phyloP scores from a whole-genome alignment of 129 eudicot species.

The Logfia minima region DNA sequence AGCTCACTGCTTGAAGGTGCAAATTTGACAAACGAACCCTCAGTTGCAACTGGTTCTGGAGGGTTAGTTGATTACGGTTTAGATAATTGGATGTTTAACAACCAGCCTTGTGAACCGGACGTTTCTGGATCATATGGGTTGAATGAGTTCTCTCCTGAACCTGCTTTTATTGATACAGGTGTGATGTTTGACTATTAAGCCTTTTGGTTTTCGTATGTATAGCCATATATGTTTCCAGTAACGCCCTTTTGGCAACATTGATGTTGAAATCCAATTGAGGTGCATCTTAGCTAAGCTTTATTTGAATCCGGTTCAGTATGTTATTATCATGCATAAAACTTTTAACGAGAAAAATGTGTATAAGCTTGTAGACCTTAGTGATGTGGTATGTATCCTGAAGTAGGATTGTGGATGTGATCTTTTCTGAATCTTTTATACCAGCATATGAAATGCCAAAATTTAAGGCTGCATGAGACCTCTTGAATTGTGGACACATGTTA shows the following conservation, averaged over 20 bases:
- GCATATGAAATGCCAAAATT: neutral
- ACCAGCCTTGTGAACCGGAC: conserved; percentile 34
- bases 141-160: conserved; percentile 39
- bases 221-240: conserved; percentile 9
- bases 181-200: conserved; percentile 47
- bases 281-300: neutral
- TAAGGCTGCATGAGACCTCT: neutral
- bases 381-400: neutral
- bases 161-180: conserved; percentile 44
- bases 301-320: conserved; percentile 4
- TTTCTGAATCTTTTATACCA: neutral
- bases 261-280: conserved; percentile 18
- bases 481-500: neutral
- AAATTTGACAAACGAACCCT: conserved; percentile 18
- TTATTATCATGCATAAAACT: conserved; percentile 16
- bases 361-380: conserved; percentile 11
- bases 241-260: conserved; percentile 17
- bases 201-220: conserved; percentile 16
- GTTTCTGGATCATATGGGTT: conserved; percentile 29
- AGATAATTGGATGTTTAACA: conserved; percentile 40
- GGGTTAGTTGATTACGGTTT: conserved; percentile 35
- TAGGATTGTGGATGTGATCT: neutral
- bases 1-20: conserved; percentile 24
- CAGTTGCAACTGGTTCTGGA: conserved; percentile 31
- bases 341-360: conserved; percentile 21